Base-by-base conservation (phyloP, 768 basidiomycete species). In the Brasilioporus rufonigricans region DNA sequence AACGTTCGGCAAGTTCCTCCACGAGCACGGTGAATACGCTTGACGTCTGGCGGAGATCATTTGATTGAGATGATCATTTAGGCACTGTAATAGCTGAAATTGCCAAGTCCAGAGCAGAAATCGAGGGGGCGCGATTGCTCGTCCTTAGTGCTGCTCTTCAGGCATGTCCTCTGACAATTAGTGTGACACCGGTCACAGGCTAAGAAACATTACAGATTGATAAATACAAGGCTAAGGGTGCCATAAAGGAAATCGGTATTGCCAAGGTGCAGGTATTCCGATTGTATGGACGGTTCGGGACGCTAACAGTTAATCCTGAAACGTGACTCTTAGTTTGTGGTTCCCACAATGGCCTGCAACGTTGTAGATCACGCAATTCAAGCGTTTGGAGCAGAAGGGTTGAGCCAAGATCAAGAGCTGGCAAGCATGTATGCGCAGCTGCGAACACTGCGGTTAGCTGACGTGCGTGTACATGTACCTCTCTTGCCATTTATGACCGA, bases 281-380 rank as follows among this genome's bases (percentile, higher is more conserved):
- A 48, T 31, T 27, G 16, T 24, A 27, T 21, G 12, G 14, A 26
- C 12, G n/a, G 23, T 33, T 16, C 14, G 14, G 29, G 50, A 24
- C 29, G 41, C 38, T 52, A 43, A 58, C 24, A 16, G 31, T 18
- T 48, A 38, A 19, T 26, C 21, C 29, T 50, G 23, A 6, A 47
- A 31, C 19, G 12, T 11, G 36, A 31, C 49, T 14, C n/a, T 3
- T 60, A 98, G 95, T 96, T 97, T 64, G 86, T 93, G 35, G 93
- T 98, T 12, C 97, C 97, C 13, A 80, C 81, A 0, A 92, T 96
- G 89, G 96, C 94, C 0, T 77, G 91, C 45, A 74, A 76, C 23
- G 89, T 99, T 44, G 79, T 98, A 36, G 97, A 99, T 73, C 87
- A 93, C n/a, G 89, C 93, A 2, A 98, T 98, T 48, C 97, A 99